A percentile compares a stretch with the other conserved stretches of the same genome.
Conservation (phyloP, 169 alveolate species). For the Plasmodium vivax region DNA sequence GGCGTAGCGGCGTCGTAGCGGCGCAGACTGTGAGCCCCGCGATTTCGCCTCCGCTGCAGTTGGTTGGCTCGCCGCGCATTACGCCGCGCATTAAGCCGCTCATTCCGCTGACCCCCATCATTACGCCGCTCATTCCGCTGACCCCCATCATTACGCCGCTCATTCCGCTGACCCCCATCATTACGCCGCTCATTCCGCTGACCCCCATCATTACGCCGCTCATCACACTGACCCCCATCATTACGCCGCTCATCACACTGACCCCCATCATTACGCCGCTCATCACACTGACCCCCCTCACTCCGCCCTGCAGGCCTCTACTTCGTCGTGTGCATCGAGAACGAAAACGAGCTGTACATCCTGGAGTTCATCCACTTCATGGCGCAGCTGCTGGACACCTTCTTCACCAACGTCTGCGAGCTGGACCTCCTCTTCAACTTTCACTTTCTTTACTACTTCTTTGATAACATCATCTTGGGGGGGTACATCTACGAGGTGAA, state of each 20-base stretch:
- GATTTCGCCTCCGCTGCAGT: not conserved
- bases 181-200: not conserved
- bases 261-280: not conserved
- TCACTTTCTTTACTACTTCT: constrained; percentile 91
- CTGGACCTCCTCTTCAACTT: constrained; percentile 92
- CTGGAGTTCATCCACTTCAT: constrained; percentile 91
- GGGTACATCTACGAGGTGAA: constrained; percentile 92
- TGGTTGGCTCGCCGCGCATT: not conserved
- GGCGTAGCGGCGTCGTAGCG: not conserved
- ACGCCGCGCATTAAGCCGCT: too few relatives aligned
- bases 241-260: not conserved
- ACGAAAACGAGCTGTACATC: constrained; percentile 90
- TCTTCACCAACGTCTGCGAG: constrained; percentile 94
- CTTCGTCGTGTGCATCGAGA: constrained; percentile 91
- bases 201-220: not conserved
- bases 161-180: not conserved
- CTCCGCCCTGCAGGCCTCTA: constrained; percentile 80
- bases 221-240: too few relatives aligned
- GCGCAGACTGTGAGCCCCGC: not conserved
- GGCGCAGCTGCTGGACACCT: constrained; percentile 92
- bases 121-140: not conserved
- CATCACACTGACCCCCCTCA: not conserved
- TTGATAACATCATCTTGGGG: constrained; percentile 91
- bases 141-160: too few relatives aligned
- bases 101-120: not conserved